Conservation (phyloP, 305 asterid genomes). For the Petunia hybrid region DNA sequence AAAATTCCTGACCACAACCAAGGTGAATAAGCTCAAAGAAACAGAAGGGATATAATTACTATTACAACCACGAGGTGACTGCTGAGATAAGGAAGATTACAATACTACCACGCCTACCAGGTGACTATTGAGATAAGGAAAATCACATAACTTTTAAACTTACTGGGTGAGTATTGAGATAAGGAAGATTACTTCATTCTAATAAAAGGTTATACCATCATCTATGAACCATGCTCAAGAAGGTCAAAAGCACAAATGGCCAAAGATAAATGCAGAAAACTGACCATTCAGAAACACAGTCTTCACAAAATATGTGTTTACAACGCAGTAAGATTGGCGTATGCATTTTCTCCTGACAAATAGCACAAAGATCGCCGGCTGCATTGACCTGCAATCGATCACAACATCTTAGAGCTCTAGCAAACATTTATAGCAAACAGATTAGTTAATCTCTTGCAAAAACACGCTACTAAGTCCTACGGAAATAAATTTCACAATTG, state of each 20-base stretch:
- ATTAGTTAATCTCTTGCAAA: neutral
- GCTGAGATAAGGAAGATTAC: neutral
- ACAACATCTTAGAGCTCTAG: neutral
- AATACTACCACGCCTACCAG: neutral
- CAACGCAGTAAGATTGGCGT: slow-evolving; percentile 74
- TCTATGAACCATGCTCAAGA: neutral
- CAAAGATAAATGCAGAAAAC: slow-evolving; percentile 35
- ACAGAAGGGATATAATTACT: slow-evolving; percentile 5
- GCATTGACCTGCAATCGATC: slow-evolving; percentile 62
- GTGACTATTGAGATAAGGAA: slow-evolving; percentile 1
- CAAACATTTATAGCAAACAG: neutral
- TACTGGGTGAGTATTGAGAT: neutral
- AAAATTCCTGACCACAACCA: neutral
- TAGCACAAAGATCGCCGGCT: slow-evolving; percentile 80
- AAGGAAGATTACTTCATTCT: neutral
- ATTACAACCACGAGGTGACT: neutral
- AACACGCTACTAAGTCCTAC: neutral
- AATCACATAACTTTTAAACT: neutral
- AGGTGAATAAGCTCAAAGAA: neutral
- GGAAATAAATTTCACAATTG: neutral
- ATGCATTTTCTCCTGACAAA: slow-evolving; percentile 86
- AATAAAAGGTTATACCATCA: neutral
- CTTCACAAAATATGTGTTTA: slow-evolving; percentile 80
- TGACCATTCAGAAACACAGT: slow-evolving; percentile 74
- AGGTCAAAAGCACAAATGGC: neutral